Conservation (phyloP, 495 filamentous ascomycete genomes). For the Trichoderma gamsii region DNA sequence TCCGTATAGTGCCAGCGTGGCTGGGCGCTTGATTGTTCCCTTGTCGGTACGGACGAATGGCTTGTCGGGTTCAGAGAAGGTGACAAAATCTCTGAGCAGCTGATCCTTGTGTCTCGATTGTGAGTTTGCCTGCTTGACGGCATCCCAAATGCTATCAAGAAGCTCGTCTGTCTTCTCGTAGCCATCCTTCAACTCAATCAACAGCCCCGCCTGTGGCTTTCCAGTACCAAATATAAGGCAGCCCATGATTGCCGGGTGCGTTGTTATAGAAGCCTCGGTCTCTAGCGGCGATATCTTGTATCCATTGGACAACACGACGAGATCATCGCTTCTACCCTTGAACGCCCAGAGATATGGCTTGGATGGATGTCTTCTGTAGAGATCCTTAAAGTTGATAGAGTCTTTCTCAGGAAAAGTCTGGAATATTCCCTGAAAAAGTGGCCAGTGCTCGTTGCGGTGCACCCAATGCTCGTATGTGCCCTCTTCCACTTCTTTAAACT, state of each 20-base stretch:
- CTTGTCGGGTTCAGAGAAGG: constrained; percentile 31
- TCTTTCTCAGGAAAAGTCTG: constrained; percentile 33
- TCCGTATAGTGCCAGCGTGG: constrained; percentile 30
- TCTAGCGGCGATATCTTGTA: constrained; percentile 45
- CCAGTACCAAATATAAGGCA: constrained; percentile 33
- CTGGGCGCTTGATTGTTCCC: constrained; percentile 35
- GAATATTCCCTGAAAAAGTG: constrained; percentile 20
- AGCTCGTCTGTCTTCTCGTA: constrained; percentile 22
- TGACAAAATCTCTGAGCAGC: constrained; percentile 23
- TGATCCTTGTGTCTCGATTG: constrained; percentile 27
- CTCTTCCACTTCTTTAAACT: constrained; percentile 25
- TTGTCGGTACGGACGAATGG: constrained; percentile 40
- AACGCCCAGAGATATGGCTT: constrained; percentile 34
- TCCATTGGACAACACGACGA: constrained; percentile 35
- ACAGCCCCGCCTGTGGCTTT: constrained; percentile 26
- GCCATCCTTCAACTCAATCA: constrained; percentile 26
- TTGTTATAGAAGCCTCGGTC: constrained; percentile 32
- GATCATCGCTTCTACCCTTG: constrained; percentile 35
- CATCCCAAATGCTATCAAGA: constrained; percentile 27
- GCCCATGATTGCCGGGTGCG: constrained; percentile 29
- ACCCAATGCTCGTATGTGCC: constrained; percentile 26
- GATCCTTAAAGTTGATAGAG: constrained; percentile 39
- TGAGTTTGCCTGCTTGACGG: constrained; percentile 23
- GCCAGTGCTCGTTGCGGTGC: constrained; percentile 24
- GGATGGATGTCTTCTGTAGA: constrained; percentile 37